These are phyloP conservation scores for Colletotrichum abscissum DNA, from an alignment of 2,329 filamentous ascomycete genomes.

Conservation along the genomic window DNA sequence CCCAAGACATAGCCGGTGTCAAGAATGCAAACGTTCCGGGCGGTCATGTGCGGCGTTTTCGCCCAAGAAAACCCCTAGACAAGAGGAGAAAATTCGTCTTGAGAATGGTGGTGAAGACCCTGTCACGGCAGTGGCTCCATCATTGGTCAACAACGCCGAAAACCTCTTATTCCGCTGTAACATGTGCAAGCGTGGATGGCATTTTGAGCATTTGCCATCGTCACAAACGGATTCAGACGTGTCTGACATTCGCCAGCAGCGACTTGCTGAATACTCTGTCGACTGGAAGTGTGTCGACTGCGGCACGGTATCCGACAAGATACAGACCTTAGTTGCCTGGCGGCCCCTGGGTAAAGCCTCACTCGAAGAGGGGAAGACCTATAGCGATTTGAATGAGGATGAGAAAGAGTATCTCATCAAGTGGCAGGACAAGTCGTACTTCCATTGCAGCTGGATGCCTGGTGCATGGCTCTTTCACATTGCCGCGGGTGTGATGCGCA, in stretches of 20 bases:
- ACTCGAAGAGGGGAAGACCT: conserved; percentile 60
- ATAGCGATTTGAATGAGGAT: conserved; percentile 68
- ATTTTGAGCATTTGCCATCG: conserved; percentile 79
- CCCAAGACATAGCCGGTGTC: conserved; percentile 79
- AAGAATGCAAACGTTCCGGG: conserved; percentile 74
- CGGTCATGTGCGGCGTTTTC: conserved; percentile 81
- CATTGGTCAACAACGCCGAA: conserved; percentile 78
- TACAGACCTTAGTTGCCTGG: conserved; percentile 89
- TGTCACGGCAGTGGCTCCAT: conserved; percentile 69
- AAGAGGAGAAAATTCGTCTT: conserved; percentile 86
- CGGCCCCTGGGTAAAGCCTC: conserved; percentile 72
- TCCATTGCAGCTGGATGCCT: conserved; percentile 86
- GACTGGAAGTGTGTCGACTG: conserved; percentile 89
- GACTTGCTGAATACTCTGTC: conserved; percentile 77
- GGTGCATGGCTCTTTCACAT: conserved; percentile 90
- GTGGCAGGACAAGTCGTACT: conserved; percentile 85
- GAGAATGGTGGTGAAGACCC: conserved; percentile 86
- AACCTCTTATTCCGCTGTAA: conserved; percentile 87
- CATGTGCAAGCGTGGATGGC: conserved; percentile 81
- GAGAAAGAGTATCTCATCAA: conserved; percentile 94
- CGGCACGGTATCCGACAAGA: conserved; percentile 70
- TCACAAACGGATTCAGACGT: conserved; percentile 27
- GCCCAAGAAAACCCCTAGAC: conserved; percentile 75
- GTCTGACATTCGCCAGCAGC: conserved; percentile 64
- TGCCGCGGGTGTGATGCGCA: conserved; percentile 71